Evolutionary conservation across 208 protist genomes (phyloP).

Genomic region (Perkinsela sp.): DNA sequence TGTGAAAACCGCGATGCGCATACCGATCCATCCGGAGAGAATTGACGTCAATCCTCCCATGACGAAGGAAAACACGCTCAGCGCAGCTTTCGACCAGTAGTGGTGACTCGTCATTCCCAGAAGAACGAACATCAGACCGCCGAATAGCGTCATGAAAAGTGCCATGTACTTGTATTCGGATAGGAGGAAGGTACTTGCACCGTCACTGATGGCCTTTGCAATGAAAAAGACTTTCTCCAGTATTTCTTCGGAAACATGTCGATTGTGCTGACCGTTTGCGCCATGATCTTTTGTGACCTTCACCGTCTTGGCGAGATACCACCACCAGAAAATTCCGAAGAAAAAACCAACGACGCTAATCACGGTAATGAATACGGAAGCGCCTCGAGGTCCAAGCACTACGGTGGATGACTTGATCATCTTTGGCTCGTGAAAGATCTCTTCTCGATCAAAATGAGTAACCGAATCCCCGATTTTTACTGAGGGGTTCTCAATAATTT

Average conservation of each 20-base stretch:
- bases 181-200: conserved; percentile 36
- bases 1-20: conserved; percentile 60
- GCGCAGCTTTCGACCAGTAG: conserved; percentile 22
- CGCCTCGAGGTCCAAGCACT: background rate
- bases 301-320: conserved; percentile 17
- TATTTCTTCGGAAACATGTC: conserved; percentile 32
- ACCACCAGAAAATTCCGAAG: conserved; percentile 54
- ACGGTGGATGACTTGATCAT: background rate
- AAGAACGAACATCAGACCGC: conserved; percentile 30
- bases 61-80: conserved; percentile 32
- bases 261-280: conserved; percentile 22
- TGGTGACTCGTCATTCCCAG: conserved; percentile 16
- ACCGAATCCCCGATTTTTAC: too few relatives aligned
- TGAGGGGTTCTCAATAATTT: too few relatives aligned
- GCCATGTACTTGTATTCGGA: conserved; percentile 56
- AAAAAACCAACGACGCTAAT: conserved; percentile 18
- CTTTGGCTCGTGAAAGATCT: too few relatives aligned
- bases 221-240: conserved; percentile 52
- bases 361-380: conserved; percentile 11
- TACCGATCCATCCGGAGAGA: conserved; percentile 48
- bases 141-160: conserved; percentile 34
- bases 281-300: conserved; percentile 22
- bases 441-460: too few relatives aligned
- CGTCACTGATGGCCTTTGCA: conserved; percentile 31
- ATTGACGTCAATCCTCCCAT: conserved; percentile 31